phyloP scores from a whole-genome alignment of 2,329 filamentous ascomycete species.

The Cercospora sp. region DNA sequence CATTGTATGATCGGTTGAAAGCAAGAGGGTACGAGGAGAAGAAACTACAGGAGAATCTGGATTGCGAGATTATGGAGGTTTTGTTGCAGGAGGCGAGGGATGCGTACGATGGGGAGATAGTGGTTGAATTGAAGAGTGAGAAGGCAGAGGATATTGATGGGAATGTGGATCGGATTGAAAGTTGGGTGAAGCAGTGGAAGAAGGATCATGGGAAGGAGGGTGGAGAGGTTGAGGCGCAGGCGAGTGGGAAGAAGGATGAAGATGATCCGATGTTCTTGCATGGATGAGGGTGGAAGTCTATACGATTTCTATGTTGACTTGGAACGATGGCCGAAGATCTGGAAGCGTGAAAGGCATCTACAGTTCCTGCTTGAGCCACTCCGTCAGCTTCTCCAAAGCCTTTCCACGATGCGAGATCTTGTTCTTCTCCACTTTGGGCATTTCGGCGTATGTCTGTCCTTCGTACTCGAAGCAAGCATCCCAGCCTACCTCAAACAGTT shows the following conservation, averaged over 20 bases:
- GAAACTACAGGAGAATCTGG: slow-evolving; percentile 94
- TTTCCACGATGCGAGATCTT: slow-evolving; percentile 86
- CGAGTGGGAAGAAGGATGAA: slow-evolving; percentile 35
- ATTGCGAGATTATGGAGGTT: slow-evolving; percentile 97
- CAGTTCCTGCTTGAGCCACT: slow-evolving; percentile 58
- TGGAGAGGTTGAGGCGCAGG: slow-evolving; percentile 32
- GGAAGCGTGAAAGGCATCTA: slow-evolving; percentile 15
- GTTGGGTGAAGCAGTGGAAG: slow-evolving; percentile 83
- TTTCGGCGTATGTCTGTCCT: slow-evolving; percentile 91
- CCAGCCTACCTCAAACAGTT: slow-evolving; percentile 66
- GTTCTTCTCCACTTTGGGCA: slow-evolving; percentile 87
- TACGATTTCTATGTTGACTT: not conserved
- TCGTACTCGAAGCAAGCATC: slow-evolving; percentile 94
- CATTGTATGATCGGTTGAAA: slow-evolving; percentile 80
- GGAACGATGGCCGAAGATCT: not conserved
- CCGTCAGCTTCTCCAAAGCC: slow-evolving; percentile 82
- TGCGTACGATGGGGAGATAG: slow-evolving; percentile 79
- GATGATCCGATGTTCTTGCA: slow-evolving; percentile 40
- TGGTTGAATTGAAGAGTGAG: slow-evolving; percentile 85
- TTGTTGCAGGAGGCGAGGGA: slow-evolving; percentile 86
- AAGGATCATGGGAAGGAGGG: slow-evolving; percentile 55
- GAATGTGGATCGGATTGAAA: slow-evolving; percentile 80
- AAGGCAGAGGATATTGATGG: slow-evolving; percentile 79
- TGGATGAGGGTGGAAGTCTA: slow-evolving; percentile 27
- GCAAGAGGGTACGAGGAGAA: slow-evolving; percentile 76